phyloP scores from a whole-genome alignment of 1,139 yeast genomes.

The Taphrina populina region DNA sequence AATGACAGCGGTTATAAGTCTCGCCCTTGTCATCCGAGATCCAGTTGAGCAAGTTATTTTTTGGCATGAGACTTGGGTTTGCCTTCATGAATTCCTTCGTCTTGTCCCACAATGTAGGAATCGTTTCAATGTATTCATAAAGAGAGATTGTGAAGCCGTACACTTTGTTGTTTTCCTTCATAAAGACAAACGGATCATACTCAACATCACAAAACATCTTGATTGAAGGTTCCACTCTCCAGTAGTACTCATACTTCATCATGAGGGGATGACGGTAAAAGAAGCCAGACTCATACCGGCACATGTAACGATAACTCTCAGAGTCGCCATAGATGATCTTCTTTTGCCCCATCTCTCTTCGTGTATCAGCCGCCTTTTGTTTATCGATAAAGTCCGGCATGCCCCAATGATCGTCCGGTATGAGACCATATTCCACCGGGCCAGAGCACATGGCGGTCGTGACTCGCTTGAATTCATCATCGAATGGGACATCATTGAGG shows the following conservation, averaged over 20 bases:
- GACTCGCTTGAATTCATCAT: slow-evolving; percentile 56
- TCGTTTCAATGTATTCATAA: slow-evolving; percentile 75
- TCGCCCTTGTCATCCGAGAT: slow-evolving; percentile 58
- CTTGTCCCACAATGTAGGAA: slow-evolving; percentile 78
- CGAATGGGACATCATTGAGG: slow-evolving; percentile 63
- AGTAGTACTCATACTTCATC: slow-evolving; percentile 61
- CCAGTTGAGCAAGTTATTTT: slow-evolving; percentile 67
- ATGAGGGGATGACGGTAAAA: slow-evolving; percentile 59
- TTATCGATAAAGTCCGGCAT: slow-evolving; percentile 70
- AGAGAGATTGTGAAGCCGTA: slow-evolving; percentile 78
- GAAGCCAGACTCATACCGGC: slow-evolving; percentile 69
- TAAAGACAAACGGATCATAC: slow-evolving; percentile 62
- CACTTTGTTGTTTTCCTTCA: slow-evolving; percentile 58
- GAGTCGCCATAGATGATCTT: slow-evolving; percentile 62
- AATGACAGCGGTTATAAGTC: slow-evolving; percentile 79
- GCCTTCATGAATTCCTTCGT: slow-evolving; percentile 63
- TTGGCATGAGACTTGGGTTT: slow-evolving; percentile 63
- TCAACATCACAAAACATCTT: slow-evolving; percentile 64
- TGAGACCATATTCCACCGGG: slow-evolving; percentile 58
- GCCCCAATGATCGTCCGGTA: slow-evolving; percentile 68
- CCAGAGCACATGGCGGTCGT: slow-evolving; percentile 58
- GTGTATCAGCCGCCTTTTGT: slow-evolving; percentile 47
- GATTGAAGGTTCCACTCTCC: slow-evolving; percentile 66
- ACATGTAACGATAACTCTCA: slow-evolving; percentile 68
- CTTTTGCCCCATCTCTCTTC: slow-evolving; percentile 41